phyloP scores from a whole-genome alignment of 495 filamentous ascomycete genomes.

The Monascus purpureus region DNA sequence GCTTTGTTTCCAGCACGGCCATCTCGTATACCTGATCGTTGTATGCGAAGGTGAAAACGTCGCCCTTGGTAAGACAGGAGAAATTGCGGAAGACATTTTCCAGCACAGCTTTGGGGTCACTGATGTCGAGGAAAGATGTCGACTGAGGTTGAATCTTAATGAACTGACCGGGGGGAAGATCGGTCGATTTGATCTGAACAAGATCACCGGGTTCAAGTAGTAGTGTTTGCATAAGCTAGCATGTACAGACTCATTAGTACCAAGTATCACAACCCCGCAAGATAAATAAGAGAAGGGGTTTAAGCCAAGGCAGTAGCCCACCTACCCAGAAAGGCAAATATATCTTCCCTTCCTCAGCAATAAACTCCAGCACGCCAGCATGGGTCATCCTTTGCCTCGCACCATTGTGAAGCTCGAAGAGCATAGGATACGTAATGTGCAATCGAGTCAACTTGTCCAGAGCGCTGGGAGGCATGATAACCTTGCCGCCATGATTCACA shows the following conservation, averaged over 20 bases:
- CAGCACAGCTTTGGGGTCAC: slow-evolving; percentile 93
- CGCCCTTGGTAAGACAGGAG: slow-evolving; percentile 77
- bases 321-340: slow-evolving; percentile 92
- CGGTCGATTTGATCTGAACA: slow-evolving; percentile 85
- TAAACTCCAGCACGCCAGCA: slow-evolving; percentile 91
- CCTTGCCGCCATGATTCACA: slow-evolving; percentile 93
- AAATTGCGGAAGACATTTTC: slow-evolving; percentile 95
- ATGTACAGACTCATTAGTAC: background rate
- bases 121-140: slow-evolving; percentile 83
- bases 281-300: background rate
- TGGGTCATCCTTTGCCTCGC: slow-evolving; percentile 66
- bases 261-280: background rate
- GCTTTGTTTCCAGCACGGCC: slow-evolving; percentile 85
- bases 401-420: slow-evolving; percentile 89
- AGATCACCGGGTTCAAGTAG: slow-evolving; percentile 82
- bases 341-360: slow-evolving; percentile 91
- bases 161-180: slow-evolving; percentile 73
- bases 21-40: slow-evolving; percentile 89
- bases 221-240: slow-evolving; percentile 85
- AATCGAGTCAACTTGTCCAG: slow-evolving; percentile 88
- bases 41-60: slow-evolving; percentile 89
- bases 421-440: slow-evolving; percentile 96
- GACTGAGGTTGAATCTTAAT: slow-evolving; percentile 95
- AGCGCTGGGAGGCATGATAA: slow-evolving; percentile 87
- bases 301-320: slow-evolving; percentile 1